These are phyloP conservation scores for Leucocoprinus birnbaumii DNA, from an alignment of 768 basidiomycete species.

Conservation along the genomic window DNA sequence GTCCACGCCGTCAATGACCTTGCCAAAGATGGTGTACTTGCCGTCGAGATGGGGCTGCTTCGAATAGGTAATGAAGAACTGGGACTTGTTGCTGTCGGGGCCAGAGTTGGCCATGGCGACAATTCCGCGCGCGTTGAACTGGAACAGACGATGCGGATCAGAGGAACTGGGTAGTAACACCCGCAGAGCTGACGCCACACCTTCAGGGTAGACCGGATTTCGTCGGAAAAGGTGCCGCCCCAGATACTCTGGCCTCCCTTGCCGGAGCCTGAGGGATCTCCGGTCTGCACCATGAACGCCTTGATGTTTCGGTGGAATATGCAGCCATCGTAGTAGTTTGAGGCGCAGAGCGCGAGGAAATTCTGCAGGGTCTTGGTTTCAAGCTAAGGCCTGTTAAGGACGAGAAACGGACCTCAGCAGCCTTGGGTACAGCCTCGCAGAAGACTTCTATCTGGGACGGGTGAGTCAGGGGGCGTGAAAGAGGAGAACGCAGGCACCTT, in stretches of 20 bases:
- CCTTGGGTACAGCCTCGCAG: conserved; percentile 94
- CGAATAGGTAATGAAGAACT: conserved; percentile 87
- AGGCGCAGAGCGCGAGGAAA: conserved; percentile 91
- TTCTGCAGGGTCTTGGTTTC: conserved; percentile 51
- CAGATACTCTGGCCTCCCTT: conserved; percentile 98
- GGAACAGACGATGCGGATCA: conserved; percentile 19
- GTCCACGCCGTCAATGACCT: conserved; percentile 98
- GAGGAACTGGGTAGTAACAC: conserved; percentile 14
- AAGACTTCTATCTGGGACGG: conserved; percentile 83
- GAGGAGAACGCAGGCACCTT: conserved; percentile 46
- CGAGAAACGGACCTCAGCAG: conserved; percentile 70
- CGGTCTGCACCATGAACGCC: conserved; percentile 94
- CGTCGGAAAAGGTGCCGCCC: conserved; percentile 90
- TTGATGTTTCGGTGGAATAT: conserved; percentile 95
- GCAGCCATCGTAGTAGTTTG: conserved; percentile 80
- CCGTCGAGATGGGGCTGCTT: conserved; percentile 94
- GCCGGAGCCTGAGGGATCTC: conserved; percentile 85
- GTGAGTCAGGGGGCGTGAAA: conserved; percentile 2
- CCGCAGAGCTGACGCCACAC: conserved; percentile 36
- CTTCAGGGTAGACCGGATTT: conserved; percentile 92
- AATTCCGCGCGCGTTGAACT: conserved; percentile 95
- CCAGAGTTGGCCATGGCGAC: conserved; percentile 99
- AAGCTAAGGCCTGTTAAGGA: conserved; percentile 7
- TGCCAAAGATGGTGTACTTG: conserved; percentile 93
- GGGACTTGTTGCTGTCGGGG: conserved; percentile 88